Conservation (phyloP, 164 flowering plant genomes). For the Vitis labrusca region DNA sequence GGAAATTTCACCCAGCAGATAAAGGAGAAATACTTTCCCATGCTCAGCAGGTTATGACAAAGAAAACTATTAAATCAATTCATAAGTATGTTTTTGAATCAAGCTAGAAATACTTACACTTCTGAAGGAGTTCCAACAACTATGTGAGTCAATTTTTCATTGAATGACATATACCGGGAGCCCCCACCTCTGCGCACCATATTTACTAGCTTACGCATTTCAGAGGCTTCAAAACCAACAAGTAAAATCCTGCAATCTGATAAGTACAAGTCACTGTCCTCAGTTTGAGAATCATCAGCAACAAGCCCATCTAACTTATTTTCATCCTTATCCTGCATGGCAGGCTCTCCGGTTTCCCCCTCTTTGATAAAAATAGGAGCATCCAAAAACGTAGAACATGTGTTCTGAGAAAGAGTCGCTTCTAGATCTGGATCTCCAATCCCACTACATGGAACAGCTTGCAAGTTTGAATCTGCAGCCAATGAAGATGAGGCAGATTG, state of each 20-base stretch:
- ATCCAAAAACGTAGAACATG: conserved; percentile 41
- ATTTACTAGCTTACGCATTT: conserved; percentile 71
- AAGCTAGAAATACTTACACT: conserved; percentile 43
- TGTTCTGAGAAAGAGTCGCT: conserved; percentile 52
- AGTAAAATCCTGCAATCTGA: conserved; percentile 82
- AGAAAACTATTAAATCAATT: too few relatives aligned
- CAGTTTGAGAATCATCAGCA: conserved; percentile 86
- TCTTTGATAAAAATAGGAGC: conserved; percentile 32
- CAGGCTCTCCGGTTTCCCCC: conserved; percentile 27
- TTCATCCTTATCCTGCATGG: conserved; percentile 35
- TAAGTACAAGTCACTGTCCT: conserved; percentile 79
- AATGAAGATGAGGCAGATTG: conserved; percentile 31
- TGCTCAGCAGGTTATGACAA: too few relatives aligned
- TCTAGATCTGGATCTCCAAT: conserved; percentile 48
- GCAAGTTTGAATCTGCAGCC: conserved; percentile 36
- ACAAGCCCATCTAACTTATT: conserved; percentile 50
- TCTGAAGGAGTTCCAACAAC: conserved; percentile 83
- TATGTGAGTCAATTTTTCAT: conserved; percentile 81
- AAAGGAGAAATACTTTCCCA: too few relatives aligned
- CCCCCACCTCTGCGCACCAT: conserved; percentile 92
- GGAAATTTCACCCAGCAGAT: too few relatives aligned
- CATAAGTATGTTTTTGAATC: too few relatives aligned
- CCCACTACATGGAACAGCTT: conserved; percentile 31
- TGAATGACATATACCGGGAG: conserved; percentile 71
- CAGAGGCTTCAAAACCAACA: conserved; percentile 78